phyloP scores from a whole-genome alignment of 768 basidiomycete genomes.

The Suillus luteus region DNA sequence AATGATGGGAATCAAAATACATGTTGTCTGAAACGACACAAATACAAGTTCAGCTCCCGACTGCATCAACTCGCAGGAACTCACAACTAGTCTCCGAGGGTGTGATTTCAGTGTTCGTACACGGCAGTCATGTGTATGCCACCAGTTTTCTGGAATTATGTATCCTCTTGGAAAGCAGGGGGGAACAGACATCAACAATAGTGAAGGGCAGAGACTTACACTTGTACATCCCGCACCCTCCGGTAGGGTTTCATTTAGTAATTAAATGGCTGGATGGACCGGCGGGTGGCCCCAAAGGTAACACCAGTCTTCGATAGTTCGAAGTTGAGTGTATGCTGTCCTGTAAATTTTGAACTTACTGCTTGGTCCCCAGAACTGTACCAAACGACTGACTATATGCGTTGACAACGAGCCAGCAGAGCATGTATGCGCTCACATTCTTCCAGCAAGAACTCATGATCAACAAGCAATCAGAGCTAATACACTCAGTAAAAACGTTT shows the following conservation, averaged over 20 bases:
- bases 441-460: neutral
- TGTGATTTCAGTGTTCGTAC: slow-evolving; percentile 27
- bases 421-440: neutral
- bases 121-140: slow-evolving; percentile 35
- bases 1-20: neutral
- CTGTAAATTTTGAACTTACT: slow-evolving; percentile 25
- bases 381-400: neutral
- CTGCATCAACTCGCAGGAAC: slow-evolving; percentile 10
- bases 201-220: slow-evolving; percentile 16
- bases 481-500: slow-evolving; percentile 21
- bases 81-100: slow-evolving; percentile 31
- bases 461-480: slow-evolving; percentile 1
- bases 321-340: neutral
- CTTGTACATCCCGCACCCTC: slow-evolving; percentile 16
- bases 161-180: slow-evolving; percentile 2
- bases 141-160: slow-evolving; percentile 28
- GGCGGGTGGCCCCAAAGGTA: slow-evolving; percentile 16
- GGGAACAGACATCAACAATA: neutral
- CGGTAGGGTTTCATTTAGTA: slow-evolving; percentile 6
- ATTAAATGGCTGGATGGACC: slow-evolving; percentile 4
- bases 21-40: neutral
- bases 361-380: slow-evolving; percentile 19
- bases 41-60: neutral
- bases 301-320: slow-evolving; percentile 19
- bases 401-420: neutral